Evolutionary conservation across 345 rosid genomes (phyloP).

Genomic region (Eucalyptus pauciflora): DNA sequence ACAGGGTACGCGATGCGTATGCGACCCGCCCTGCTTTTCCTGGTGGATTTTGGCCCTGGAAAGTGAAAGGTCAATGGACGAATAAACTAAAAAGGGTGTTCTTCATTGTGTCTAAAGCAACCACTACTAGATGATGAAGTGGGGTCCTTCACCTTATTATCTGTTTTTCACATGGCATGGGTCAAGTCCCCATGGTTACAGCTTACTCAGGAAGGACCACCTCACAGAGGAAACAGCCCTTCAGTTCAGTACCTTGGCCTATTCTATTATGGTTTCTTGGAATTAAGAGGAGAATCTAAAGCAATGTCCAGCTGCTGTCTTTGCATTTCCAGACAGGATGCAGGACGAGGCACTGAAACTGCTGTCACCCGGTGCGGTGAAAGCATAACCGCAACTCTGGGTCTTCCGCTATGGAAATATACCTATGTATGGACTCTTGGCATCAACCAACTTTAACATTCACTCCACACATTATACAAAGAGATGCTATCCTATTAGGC

Average conservation of each 20-base stretch:
- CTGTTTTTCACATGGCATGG: not conserved
- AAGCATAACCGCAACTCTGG: not conserved
- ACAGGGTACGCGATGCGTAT: not conserved
- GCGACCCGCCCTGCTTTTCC: not conserved
- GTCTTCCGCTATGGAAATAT: not conserved
- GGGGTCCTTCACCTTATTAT: not conserved
- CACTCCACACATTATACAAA: not conserved
- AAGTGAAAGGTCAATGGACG: not conserved
- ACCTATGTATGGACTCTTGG: not conserved
- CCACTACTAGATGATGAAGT: not conserved
- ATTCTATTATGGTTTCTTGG: not conserved
- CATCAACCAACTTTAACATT: not conserved
- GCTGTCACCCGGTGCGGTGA: not conserved
- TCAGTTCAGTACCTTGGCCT: not conserved
- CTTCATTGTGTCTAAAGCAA: not conserved
- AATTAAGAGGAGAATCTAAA: not conserved
- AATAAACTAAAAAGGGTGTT: not conserved
- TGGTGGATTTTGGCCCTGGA: not conserved
- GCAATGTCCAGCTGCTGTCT: not conserved
- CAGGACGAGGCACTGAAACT: not conserved
- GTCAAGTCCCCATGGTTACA: not conserved
- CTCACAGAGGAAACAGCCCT: not conserved
- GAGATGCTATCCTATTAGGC: not conserved
- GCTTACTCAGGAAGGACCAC: not conserved
- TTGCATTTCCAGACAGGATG: not conserved